A percentile compares a stretch with the other conserved stretches of the same genome.
Evolutionary conservation across 306 rosid genomes (phyloP).

Genomic region (Dryas alaskensis): DNA sequence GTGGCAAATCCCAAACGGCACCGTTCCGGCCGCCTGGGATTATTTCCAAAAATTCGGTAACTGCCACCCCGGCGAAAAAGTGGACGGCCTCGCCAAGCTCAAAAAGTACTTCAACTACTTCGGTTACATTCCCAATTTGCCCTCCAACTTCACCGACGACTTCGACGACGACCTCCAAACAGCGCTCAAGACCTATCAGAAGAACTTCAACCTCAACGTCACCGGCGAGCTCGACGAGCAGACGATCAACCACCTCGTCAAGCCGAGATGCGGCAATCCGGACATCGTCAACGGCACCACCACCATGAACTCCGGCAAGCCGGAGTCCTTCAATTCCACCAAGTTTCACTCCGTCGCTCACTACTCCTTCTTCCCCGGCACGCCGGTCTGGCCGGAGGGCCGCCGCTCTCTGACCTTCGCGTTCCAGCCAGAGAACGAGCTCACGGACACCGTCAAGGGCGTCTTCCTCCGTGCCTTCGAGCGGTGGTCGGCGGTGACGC

Average conservation of each 20-base stretch:
- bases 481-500: constrained; percentile 67
- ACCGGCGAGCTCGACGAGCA: constrained; percentile 60
- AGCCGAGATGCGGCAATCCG: constrained; percentile 67
- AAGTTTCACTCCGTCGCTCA: constrained; percentile 63
- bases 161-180: constrained; percentile 55
- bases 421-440: constrained; percentile 43
- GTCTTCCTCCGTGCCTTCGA: constrained; percentile 58
- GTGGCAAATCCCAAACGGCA: constrained; percentile 21
- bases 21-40: constrained; percentile 47
- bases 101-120: constrained; percentile 61
- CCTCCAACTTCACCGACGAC: constrained; percentile 52
- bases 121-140: constrained; percentile 64
- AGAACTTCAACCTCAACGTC: constrained; percentile 78
- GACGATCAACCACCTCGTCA: constrained; percentile 46
- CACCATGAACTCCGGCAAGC: constrained; percentile 65
- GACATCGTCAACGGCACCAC: constrained; percentile 67
- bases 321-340: constrained; percentile 5
- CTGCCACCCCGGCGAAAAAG: constrained; percentile 40
- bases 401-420: constrained; percentile 55
- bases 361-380: constrained; percentile 53
- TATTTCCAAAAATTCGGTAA: constrained; percentile 48
- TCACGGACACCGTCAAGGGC: constrained; percentile 32
- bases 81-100: constrained; percentile 59
- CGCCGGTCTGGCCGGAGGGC: constrained; percentile 62
- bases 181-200: constrained; percentile 60